Evolutionary conservation across 805 yeast species (phyloP), one percentile per base, ranked within the genome.

Genomic region (Saccharomycopsis amapae): DNA sequence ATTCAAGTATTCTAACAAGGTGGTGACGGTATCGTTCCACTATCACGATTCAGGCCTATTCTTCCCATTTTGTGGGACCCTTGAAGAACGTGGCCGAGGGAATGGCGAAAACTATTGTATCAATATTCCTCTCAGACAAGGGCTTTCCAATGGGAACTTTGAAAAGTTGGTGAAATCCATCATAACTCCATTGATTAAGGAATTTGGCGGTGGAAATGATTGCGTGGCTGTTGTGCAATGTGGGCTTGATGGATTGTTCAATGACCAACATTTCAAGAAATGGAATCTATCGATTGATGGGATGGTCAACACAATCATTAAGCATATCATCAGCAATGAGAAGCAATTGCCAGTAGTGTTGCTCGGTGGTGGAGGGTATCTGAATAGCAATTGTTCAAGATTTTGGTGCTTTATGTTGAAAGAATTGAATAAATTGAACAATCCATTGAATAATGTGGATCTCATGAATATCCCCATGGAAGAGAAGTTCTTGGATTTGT

Each of bases 341-440:
- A 58, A 26, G 10, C 12, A 9, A 26, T 26, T 18, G 2, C 78
- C 78, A 0, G 58, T 67, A 0, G 44, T 80, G 44, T 46, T 84
- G 5, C 63, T 83, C 1, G 90, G 90, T 1, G 93, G 93, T 2
- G 93, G 93, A 2, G 93, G 90, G 0, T 84, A 84, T 57, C 76
- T 81, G 50, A 76, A 71, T 50, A 58, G 67, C 2, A 79, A 81
- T 49, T 69, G 76, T 22, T 26, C 30, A 26, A 26, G 30, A 26
- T 26, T 26, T 26, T 26, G 30, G 30, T 26, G 30, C 12, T 12
- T 9, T 26, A 9, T 26, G 12, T 26, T 26, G 30, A 26, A 26
- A 9, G 30, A 26, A 26, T 26, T 26, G 12, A 12, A 7, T 9
- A 12, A 7, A 26, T 9, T 26, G 30, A 26, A 26, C 10, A 12